Evolutionary conservation across 2,329 filamentous ascomycete genomes (phyloP).

Genomic region (Neospermospora avenae): DNA sequence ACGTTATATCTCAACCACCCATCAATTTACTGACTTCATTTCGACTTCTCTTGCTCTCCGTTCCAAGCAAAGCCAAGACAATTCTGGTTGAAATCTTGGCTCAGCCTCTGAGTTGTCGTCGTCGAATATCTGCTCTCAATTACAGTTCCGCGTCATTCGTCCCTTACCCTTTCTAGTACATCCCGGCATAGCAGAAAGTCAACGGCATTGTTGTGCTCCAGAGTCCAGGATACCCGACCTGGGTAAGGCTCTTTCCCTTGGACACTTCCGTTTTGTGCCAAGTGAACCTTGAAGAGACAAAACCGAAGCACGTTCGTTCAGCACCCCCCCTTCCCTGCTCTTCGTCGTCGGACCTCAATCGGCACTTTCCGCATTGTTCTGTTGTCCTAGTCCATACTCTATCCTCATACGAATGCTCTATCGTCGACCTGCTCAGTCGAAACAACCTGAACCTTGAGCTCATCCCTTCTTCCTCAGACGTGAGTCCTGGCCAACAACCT

Average conservation of each 20-base stretch:
- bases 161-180: neutral
- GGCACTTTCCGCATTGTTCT: conserved; percentile 21
- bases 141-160: neutral
- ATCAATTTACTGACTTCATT: neutral
- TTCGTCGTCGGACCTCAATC: neutral
- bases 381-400: neutral
- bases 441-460: conserved; percentile 23
- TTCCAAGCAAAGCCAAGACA: neutral
- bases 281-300: conserved; percentile 9
- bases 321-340: conserved; percentile 13
- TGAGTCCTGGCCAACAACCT: conserved; percentile 7
- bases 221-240: conserved; percentile 13
- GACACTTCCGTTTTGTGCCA: conserved; percentile 7
- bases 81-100: neutral
- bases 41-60: neutral
- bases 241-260: conserved; percentile 6
- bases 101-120: conserved; percentile 2
- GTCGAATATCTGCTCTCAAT: neutral
- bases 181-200: conserved; percentile 1
- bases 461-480: conserved; percentile 17
- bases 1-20: neutral
- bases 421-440: conserved; percentile 19
- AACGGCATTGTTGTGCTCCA: conserved; percentile 5
- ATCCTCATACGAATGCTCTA: conserved; percentile 11
- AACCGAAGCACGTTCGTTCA: conserved; percentile 16